phyloP scores from a whole-genome alignment of 2,329 filamentous ascomycete species.

The Metarhizium album region DNA sequence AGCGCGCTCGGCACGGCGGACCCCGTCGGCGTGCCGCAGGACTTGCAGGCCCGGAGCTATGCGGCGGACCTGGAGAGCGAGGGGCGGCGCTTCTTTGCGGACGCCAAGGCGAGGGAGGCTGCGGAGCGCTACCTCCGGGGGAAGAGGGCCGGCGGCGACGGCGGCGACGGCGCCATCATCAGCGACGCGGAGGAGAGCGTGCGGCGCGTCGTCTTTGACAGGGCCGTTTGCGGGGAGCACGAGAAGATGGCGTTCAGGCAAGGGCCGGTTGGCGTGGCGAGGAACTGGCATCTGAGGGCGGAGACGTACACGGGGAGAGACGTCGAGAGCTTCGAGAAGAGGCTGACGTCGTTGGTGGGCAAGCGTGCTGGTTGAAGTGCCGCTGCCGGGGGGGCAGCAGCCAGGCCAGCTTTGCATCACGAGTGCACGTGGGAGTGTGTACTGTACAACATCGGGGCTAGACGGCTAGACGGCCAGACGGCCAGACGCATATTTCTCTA shows the following conservation, averaged over 20 bases:
- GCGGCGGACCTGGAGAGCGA: slow-evolving; percentile 19
- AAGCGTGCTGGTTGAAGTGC: slow-evolving; percentile 4
- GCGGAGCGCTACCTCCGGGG: slow-evolving; percentile 21
- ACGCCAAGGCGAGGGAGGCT: slow-evolving; percentile 16
- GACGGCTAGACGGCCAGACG: too few relatives aligned
- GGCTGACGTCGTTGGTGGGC: slow-evolving; percentile 23
- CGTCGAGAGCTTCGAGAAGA: slow-evolving; percentile 27
- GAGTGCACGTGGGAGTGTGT: background rate
- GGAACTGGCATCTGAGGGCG: slow-evolving; percentile 26
- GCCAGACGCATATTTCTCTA: too few relatives aligned
- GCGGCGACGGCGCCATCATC: slow-evolving; percentile 13
- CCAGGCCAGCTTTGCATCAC: slow-evolving; percentile 9
- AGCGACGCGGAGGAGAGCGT: slow-evolving; percentile 23
- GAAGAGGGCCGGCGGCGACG: slow-evolving; percentile 3
- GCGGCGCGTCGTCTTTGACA: slow-evolving; percentile 20
- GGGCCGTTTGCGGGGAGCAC: slow-evolving; percentile 25
- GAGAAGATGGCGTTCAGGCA: slow-evolving; percentile 22
- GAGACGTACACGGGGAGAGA: slow-evolving; percentile 25
- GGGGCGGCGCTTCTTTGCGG: slow-evolving; percentile 23
- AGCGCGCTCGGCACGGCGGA: slow-evolving; percentile 25
- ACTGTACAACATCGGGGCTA: background rate
- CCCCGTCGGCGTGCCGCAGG: slow-evolving; percentile 19
- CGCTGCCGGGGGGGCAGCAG: too few relatives aligned
- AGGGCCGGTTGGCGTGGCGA: slow-evolving; percentile 23
- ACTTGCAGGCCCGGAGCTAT: slow-evolving; percentile 19